phyloP scores from a whole-genome alignment of 176 grass and related monocot genomes.

The Bromus sterilis region DNA sequence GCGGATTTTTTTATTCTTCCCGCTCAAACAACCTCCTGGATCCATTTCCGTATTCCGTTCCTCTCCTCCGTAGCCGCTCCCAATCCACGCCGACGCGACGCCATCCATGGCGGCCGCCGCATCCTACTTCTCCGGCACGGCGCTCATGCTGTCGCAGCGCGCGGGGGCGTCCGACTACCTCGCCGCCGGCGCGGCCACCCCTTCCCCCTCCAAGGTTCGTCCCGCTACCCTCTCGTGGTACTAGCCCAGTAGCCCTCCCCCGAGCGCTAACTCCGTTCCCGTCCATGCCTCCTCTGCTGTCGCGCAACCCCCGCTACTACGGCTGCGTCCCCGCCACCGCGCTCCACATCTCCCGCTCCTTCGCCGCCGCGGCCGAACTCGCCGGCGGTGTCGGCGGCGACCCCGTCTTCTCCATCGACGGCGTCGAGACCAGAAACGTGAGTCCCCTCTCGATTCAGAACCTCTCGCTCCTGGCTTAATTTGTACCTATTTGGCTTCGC shows the following conservation, averaged over 20 bases:
- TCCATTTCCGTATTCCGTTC: constrained; percentile 2
- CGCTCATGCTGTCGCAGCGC: constrained; percentile 24
- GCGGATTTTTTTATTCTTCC: constrained; percentile 15
- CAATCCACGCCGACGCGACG: background rate
- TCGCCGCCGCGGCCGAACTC: constrained; percentile 15
- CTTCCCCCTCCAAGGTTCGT: constrained; percentile 50
- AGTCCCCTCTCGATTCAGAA: background rate
- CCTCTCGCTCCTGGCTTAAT: background rate
- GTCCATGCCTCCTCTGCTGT: background rate
- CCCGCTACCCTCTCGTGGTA: background rate
- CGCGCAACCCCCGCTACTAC: constrained; percentile 22
- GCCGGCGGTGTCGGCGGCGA: background rate
- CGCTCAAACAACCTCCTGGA: constrained; percentile 15
- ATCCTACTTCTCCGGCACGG: constrained; percentile 24
- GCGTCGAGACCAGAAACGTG: constrained; percentile 36
- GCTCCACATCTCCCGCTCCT: constrained; percentile 27
- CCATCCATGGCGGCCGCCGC: background rate
- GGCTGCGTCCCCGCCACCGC: constrained; percentile 28
- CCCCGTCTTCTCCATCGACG: constrained; percentile 32
- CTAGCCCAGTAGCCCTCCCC: background rate
- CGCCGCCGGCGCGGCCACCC: background rate
- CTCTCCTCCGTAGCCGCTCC: background rate
- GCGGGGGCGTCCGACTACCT: background rate
- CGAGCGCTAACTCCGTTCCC: constrained; percentile 12
- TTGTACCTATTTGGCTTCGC: background rate